Evolutionary conservation across 768 basidiomycete genomes (phyloP).

Genomic region (Clavaria fumosa): DNA sequence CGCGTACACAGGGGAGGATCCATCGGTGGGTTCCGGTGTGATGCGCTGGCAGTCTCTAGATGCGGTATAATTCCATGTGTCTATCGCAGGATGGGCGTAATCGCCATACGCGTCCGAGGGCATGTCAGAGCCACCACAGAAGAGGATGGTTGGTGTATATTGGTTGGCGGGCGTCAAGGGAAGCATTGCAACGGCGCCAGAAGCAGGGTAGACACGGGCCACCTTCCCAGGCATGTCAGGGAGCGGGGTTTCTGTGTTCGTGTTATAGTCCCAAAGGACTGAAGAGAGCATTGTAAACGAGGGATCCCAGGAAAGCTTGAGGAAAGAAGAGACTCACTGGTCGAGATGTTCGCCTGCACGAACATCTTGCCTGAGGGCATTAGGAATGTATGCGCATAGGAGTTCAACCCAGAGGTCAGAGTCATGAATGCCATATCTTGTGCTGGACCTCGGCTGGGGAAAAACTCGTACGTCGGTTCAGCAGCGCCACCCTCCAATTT

Average conservation of each 20-base stretch:
- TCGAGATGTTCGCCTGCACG: slow-evolving; percentile 70
- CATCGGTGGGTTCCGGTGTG: slow-evolving; percentile 70
- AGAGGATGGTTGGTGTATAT: slow-evolving; percentile 71
- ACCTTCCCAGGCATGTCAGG: slow-evolving; percentile 64
- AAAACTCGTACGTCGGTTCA: slow-evolving; percentile 77
- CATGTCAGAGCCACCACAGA: slow-evolving; percentile 85
- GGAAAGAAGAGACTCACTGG: slow-evolving; percentile 30
- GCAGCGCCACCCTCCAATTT: slow-evolving; percentile 49
- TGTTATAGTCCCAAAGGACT: slow-evolving; percentile 37
- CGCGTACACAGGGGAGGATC: slow-evolving; percentile 40
- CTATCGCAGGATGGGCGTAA: slow-evolving; percentile 54
- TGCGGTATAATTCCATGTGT: slow-evolving; percentile 60
- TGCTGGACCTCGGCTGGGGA: slow-evolving; percentile 37
- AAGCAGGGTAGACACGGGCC: slow-evolving; percentile 78
- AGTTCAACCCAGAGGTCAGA: slow-evolving; percentile 60
- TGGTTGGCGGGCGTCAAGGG: slow-evolving; percentile 87
- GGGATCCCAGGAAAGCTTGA: not conserved
- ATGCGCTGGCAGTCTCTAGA: slow-evolving; percentile 68
- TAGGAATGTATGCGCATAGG: slow-evolving; percentile 61
- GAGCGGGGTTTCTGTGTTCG: slow-evolving; percentile 43
- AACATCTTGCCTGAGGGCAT: slow-evolving; percentile 68
- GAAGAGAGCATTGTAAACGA: slow-evolving; percentile 4
- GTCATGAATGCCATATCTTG: slow-evolving; percentile 52
- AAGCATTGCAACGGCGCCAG: slow-evolving; percentile 79
- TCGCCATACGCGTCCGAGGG: slow-evolving; percentile 59